Base-by-base conservation (phyloP, 148 eudicot genomes). In the Amaranthus palmeri region DNA sequence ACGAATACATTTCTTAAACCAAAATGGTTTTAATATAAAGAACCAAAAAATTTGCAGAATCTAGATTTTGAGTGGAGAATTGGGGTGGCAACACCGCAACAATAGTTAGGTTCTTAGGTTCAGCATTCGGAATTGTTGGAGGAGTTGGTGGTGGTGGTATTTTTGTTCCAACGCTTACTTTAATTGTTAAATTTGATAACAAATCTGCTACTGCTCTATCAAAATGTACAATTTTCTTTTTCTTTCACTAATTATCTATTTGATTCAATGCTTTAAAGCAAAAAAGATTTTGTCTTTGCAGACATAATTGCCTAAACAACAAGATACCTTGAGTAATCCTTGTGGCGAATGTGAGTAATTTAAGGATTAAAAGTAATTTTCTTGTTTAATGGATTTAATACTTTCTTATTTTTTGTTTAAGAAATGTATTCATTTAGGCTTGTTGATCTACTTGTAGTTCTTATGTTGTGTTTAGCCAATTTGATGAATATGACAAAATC, bases 151-250 rank as follows among this genome's bases (percentile, higher is more conserved):
- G 98, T 5, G 98, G 99, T 13, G 99, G 99, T 65, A 92, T 96
- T 77, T 96, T 96, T 68, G 97, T 92, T 59, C 99, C 99, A 0
- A 88, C 87, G 97, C 92, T 96, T 56, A 90, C 88, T 47, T 80
- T 96, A 67, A 76, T 96, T 66, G 83, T 96, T 68, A 96, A 96
- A 1, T 96, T 96, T 74, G 99, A 96, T 73, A 88, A 96, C 73
- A 96, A 96, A 79, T 96, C 99, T 69, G 97, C 99, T 61, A 97
- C 99, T 79, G 99, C 99, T 61, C 88, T 96, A 58, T 96, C 99
- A 46, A 96, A 96, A 82, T 96, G 99, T 92, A 86, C 54, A 67
- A 54, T 62, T 8, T 15, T 4, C 52, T 61, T 4, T 18, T 12
- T 40, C 0, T 14, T 11, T 6, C 17, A 48, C 10, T 4, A 51